Percentiles rank a stretch among this genome's conserved stretches.
phyloP scores from a whole-genome alignment of 2,329 filamentous ascomycete genomes.

The Colletotrichum endophyticum region DNA sequence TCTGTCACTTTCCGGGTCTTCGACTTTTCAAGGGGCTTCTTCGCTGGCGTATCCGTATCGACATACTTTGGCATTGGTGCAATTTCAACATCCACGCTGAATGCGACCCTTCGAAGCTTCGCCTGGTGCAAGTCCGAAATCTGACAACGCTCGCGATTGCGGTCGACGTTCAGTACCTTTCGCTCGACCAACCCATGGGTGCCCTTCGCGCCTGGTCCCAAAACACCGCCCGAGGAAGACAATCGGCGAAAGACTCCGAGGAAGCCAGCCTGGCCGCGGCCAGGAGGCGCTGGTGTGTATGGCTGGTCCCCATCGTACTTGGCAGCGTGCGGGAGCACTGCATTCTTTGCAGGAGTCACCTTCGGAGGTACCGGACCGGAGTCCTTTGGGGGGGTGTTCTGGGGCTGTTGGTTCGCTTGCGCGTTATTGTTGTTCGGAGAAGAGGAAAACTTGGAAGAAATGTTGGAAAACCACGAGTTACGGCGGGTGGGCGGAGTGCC shows the following conservation, averaged over 20 bases:
- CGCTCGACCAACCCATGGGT: conserved; percentile 77
- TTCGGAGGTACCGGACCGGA: conserved; percentile 40
- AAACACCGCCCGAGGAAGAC: conserved; percentile 67
- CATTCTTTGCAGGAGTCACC: conserved; percentile 58
- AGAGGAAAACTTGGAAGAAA: conserved; percentile 90
- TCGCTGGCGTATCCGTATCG: conserved; percentile 57
- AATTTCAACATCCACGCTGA: conserved; percentile 97
- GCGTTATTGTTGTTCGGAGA: conserved; percentile 42
- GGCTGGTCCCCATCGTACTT: conserved; percentile 66
- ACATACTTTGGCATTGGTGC: conserved; percentile 82
- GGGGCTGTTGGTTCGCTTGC: conserved; percentile 37
- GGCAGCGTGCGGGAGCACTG: conserved; percentile 61
- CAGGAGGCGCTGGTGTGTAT: conserved; percentile 78
- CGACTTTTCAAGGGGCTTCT: conserved; percentile 49
- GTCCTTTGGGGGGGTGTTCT: conserved; percentile 37
- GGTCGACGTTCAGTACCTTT: conserved; percentile 84
- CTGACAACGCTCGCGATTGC: conserved; percentile 76
- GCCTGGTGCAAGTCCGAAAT: conserved; percentile 80
- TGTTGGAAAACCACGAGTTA: conserved; percentile 90
- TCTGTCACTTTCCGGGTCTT: conserved; percentile 70
- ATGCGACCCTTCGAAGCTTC: conserved; percentile 87
- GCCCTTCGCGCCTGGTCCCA: conserved; percentile 52
- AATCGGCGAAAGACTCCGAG: conserved; percentile 83
- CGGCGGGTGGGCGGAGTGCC: conserved; percentile 55
- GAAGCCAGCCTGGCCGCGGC: conserved; percentile 71